These are phyloP conservation scores for Plantago major DNA, from an alignment of 257 asterid species.

Conservation along the genomic window DNA sequence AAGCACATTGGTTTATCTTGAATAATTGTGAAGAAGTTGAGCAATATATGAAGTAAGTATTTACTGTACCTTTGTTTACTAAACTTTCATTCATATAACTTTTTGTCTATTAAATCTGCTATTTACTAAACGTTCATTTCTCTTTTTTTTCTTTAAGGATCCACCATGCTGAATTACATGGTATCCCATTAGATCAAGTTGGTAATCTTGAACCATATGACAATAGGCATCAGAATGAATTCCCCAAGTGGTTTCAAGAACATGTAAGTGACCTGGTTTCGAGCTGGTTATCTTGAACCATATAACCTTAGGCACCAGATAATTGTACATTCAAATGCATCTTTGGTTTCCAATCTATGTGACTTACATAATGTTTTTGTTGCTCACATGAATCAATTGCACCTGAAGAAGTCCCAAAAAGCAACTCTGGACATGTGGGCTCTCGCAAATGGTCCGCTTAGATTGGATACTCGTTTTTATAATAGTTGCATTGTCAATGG, in stretches of 20 bases:
- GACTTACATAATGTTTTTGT: neutral
- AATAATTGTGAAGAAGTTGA: no score
- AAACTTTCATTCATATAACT: neutral
- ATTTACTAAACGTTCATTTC: no score
- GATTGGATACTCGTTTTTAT: neutral
- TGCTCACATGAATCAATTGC: neutral
- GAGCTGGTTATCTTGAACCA: no score
- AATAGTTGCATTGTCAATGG: no score
- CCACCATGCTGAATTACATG: neutral
- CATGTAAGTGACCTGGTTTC: neutral
- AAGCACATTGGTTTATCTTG: no score
- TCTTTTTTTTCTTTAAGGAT: neutral
- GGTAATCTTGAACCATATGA: neutral
- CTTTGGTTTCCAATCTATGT: neutral
- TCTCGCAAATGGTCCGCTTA: neutral
- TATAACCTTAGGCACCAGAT: no score
- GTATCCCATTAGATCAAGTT: neutral
- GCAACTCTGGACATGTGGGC: neutral
- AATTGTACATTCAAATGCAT: neutral
- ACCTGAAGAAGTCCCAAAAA: neutral
- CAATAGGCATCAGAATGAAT: neutral
- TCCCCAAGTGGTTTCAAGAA: neutral
- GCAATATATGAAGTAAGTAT: no score
- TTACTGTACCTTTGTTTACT: neutral
- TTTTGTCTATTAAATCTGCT: no score